phyloP scores from a whole-genome alignment of 1,284 basidiomycete genomes.

The Ceratobasidium sp. region DNA sequence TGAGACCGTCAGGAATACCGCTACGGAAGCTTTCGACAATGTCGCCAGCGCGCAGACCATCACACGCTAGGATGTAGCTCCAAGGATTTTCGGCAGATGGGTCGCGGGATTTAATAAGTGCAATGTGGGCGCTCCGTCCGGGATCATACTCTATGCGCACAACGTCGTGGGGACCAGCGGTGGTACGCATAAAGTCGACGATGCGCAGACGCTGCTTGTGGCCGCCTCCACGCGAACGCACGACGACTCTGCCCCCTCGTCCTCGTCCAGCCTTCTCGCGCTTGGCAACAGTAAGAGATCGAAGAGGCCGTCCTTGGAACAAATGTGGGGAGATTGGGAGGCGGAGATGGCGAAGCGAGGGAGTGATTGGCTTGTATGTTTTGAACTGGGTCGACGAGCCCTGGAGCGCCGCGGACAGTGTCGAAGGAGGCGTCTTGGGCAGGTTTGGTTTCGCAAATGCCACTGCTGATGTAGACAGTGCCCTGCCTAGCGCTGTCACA shows the following conservation, averaged over 20 bases:
- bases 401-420: conserved; percentile 31
- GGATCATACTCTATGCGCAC: conserved; percentile 98
- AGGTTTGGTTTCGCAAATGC: conserved; percentile 25
- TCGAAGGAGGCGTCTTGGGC: conserved; percentile 18
- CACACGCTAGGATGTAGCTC: conserved; percentile 92
- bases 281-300: conserved; percentile 84
- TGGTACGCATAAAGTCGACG: conserved; percentile 85
- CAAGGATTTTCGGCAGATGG: conserved; percentile 54
- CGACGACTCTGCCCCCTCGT: conserved; percentile 84
- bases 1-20: conserved; percentile 68
- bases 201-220: conserved; percentile 87
- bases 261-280: conserved; percentile 91
- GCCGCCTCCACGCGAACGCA: conserved; percentile 90
- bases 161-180: conserved; percentile 86
- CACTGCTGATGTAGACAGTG: conserved; percentile 21
- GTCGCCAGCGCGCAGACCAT: conserved; percentile 89
- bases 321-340: conserved; percentile 84
- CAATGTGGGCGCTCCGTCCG: conserved; percentile 92
- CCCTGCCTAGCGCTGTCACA: conserved; percentile 11
- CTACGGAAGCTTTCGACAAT: conserved; percentile 87
- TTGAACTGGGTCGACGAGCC: conserved; percentile 73
- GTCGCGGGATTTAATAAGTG: conserved; percentile 76
- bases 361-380: conserved; percentile 89
- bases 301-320: conserved; percentile 83
- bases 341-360: conserved; percentile 87